Base-by-base conservation (phyloP, 768 basidiomycete species). In the Hygrophorus russula region DNA sequence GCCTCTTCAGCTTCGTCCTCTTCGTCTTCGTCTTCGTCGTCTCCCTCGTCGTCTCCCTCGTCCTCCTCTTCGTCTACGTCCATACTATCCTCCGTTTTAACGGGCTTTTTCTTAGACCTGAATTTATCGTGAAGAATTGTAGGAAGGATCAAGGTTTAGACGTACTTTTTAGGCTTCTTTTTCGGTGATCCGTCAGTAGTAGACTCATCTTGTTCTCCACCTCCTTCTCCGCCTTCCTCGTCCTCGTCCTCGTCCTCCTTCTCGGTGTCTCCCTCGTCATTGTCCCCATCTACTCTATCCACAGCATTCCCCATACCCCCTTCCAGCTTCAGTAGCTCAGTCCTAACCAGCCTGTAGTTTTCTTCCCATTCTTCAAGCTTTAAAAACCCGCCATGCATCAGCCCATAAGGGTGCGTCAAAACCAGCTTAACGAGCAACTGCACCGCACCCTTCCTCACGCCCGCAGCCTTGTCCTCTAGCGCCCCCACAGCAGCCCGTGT, bases 391-490 rank as follows among this genome's bases (percentile, higher is more conserved):
- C 92, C 94, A 54, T 93, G 80, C 64, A 84, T 72, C 12, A 78
- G 53, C 0, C 82, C 83, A 59, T 87, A 98, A 3, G 93, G 93
- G 62, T 99, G 93, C 0, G 93, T 97, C 45, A 71, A 46, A 37
- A 98, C 62, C 19, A 97, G 67, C 53, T 78, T 77, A 36, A 76
- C 74, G 15, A 98, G 61, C 19, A 97, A 65, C 14, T 77, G 71
- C 36, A 85, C 80, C 14, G 92, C 84, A 39, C 74, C 75, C 61
- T 89, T 88, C 53, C 96, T 73, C n/a, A 94, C 93, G 5, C 72
- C 78, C 14, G 88, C 76, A 1, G 78, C 80, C 63, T 98, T 98
- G 66, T 98, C 94, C 51, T 90, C 81, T 38, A 99, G 68, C 19
- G 85, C 80, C 2, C 69, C 74, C 27, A 87, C 78, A 0, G 91